phyloP scores from a whole-genome alignment of 164 flowering plant species.

The Echeveria elegans region DNA sequence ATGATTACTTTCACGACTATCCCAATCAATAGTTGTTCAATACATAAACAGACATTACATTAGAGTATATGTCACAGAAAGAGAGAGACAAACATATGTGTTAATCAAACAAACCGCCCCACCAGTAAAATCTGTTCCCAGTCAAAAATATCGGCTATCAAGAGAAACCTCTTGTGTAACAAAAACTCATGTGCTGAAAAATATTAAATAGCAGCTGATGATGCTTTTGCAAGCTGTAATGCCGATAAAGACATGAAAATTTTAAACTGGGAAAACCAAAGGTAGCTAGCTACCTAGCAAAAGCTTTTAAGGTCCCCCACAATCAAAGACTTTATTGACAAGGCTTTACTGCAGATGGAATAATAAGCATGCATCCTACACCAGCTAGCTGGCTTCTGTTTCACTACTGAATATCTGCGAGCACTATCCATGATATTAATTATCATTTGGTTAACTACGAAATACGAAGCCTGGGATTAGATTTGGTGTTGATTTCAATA shows the following conservation, averaged over 20 bases:
- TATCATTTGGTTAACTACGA: too few relatives aligned
- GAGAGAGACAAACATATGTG: not conserved
- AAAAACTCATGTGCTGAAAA: slow-evolving; percentile 3
- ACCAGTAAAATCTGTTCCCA: not conserved
- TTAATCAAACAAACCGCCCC: slow-evolving; percentile 8
- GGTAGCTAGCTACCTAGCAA: too few relatives aligned
- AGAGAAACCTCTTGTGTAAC: not conserved
- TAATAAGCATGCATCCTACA: not conserved
- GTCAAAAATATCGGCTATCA: slow-evolving; percentile 1
- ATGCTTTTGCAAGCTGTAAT: slow-evolving; percentile 5
- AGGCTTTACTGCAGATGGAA: not conserved
- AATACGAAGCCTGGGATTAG: too few relatives aligned
- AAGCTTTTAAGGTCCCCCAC: too few relatives aligned
- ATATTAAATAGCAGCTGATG: not conserved
- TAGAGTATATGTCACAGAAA: not conserved
- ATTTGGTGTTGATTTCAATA: too few relatives aligned
- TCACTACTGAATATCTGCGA: too few relatives aligned
- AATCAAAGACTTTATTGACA: not conserved
- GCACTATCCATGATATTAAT: too few relatives aligned
- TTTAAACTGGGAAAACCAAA: not conserved
- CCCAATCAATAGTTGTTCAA: not conserved
- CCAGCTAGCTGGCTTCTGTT: too few relatives aligned
- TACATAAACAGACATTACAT: not conserved
- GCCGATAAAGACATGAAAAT: not conserved
- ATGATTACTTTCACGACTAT: not conserved